Base-by-base conservation (phyloP, 441 rosid species). In the Gossypium davidsonii region DNA sequence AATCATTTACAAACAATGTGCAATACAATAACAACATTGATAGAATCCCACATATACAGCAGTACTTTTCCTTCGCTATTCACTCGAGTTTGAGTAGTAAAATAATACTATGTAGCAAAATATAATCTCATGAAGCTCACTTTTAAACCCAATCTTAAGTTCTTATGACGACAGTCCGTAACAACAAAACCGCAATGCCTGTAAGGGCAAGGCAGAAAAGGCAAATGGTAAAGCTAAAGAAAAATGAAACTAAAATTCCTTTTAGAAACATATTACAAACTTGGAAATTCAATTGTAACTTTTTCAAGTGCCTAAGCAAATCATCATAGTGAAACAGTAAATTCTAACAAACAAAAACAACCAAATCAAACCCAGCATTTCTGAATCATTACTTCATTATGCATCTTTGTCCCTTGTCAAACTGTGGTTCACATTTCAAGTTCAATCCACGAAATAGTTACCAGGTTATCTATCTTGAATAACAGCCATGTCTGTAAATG, bases 321-420 rank as follows among this genome's bases (percentile, higher is more conserved):
- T 59, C 25, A 53, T 18, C 49, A 1, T 9, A 20, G 46, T 21
- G 5, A 53, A 65, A 64, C 52, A 46, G 60, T 20, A 3, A 12
- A 39, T 12, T 44, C 63, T 17, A 17, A 67, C 64, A 77, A 11
- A 34, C 31, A 25, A 73, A 52, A 11, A 52, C 26, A 52, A 51
- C 75, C 57, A 52, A 53, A 23, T 26, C 18, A 10, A 62, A 52
- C 75, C 51, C 21, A 15, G 42, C 17, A 25, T 34, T 65, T 74
- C 74, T n/a, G n/a, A 56, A 46, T 25, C 73, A 59, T 66, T 46
- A 11, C 58, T 76, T 74, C 51, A 55, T 72, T 7, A 18, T 72
- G 71, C 59, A 67, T 68, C 65, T 62, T 25, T 39, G 3, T 42
- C 55, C n/a, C 15, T 25, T 61, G 59, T 20, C 23, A 34, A 56